Evolutionary conservation across 2,329 filamentous ascomycete genomes (phyloP), one percentile per base, ranked within the genome.

Genomic region (Verticillium nonalfalfae): DNA sequence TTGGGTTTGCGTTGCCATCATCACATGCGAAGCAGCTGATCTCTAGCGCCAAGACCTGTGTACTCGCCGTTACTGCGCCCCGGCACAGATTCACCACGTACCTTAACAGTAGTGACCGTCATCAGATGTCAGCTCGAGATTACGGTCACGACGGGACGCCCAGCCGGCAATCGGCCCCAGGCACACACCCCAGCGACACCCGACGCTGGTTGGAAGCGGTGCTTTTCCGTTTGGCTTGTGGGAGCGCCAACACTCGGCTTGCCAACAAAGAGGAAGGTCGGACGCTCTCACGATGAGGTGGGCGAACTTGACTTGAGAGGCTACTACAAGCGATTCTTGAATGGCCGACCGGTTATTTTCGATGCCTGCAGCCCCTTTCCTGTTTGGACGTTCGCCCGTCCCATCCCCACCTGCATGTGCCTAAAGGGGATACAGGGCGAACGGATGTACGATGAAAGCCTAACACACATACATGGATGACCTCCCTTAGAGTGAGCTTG

Each of bases 11-110:
- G 45, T 21, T 50, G 45, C 45, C 62, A 50, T 56, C 59, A 62
- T 65, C 64, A 65, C 64, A 65, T 65, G 64, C 64, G 60, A 62
- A 61, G 61, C 60, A 57, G 62, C 59, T 58, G 52, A 58, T 52
- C 57, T 56, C 57, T 26, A 55, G 26, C 60, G 61, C 61, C 56
- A 59, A 57, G 57, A 50, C 61, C 18, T 13, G 40, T 10, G 59
- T 38, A 39, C 18, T 50, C n/a, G 15, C 35, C 40, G 58, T 60
- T 62, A 62, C 54, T 45, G 39, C 4, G 3, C 11, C 21, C 11
- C 26, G 10, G 38, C 38, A 18, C 33, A 7, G 13, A 3, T 15
- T n/a, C n/a, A 26, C 13, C 34, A 7, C 21, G 7, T 26, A 4
- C 2, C 34, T 13, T 64, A 63, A 59, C 63, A 61, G 7, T 6